Evolutionary conservation across 2,329 filamentous ascomycete species (phyloP), one percentile per base, ranked within the genome.

Genomic region (Parastagonospora nodorum): DNA sequence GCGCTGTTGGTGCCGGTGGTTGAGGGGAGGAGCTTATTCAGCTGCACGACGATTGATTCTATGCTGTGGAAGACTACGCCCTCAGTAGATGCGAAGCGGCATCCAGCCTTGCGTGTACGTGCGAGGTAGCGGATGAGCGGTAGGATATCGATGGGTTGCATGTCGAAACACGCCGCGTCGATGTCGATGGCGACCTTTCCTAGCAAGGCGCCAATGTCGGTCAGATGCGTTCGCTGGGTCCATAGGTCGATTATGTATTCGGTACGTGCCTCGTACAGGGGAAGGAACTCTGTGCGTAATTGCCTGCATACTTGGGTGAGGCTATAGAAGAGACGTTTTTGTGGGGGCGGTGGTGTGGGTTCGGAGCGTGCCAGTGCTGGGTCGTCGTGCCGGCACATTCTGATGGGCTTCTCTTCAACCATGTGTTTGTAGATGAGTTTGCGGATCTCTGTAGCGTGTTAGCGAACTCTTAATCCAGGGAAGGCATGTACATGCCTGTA

Each of bases 271-370:
- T 29, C 47, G 55, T 63, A 68, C 2, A 60, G 31, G 1, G 64
- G 60, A 4, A 58, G 55, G 36, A 62, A 69, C 31, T 70, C 67
- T 4, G 45, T 24, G 33, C 67, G 66, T 11, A 69, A 53, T n/a
- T 58, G 51, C 4, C 42, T 55, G 42, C 58, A 67, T n/a, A 64
- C 65, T 43, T 68, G 64, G 1, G 64, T 64, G 2, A 70, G 45
- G 19, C 48, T 58, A n/a, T 52, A 50, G 47, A 51, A 61, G 30
- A 24, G 30, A 15, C 7, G 44, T 33, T n/a, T 30, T 24, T 15
- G 31, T 14, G 2, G 16, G 19, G 31, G 40, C 4, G 35, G 31
- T 4, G 39, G 12, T 32, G 53, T 46, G 15, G 14, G 39, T 8
- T 56, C 50, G 28, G 28, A 33, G 16, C 39, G 38, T n/a, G 38